These are phyloP conservation scores for Chloromonas sp. DNA, from an alignment of 163 green algal species.

Conservation along the genomic window DNA sequence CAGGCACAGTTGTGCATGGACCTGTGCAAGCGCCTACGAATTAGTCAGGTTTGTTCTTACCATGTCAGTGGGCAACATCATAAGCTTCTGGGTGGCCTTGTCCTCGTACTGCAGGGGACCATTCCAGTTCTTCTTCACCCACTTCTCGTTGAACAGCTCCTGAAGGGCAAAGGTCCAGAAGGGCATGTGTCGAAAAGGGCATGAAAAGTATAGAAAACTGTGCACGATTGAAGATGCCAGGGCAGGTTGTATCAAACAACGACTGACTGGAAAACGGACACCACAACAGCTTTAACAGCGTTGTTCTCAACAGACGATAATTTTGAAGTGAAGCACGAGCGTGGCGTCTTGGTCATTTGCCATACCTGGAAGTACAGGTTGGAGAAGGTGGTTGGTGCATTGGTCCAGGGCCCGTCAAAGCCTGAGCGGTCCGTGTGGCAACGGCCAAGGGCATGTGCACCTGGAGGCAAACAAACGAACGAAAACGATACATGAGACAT, in stretches of 20 bases:
- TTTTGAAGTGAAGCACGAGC: too few relatives aligned
- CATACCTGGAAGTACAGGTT: constrained; percentile 71
- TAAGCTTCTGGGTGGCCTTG: constrained; percentile 57
- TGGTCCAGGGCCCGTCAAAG: constrained; percentile 70
- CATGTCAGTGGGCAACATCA: constrained; percentile 83
- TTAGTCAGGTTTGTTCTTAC: constrained; percentile 4
- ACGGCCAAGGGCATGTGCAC: constrained; percentile 58
- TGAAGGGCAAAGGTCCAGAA: not conserved
- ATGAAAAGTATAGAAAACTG: too few relatives aligned
- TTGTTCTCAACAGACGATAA: too few relatives aligned
- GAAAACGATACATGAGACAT: too few relatives aligned
- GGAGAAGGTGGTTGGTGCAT: constrained; percentile 80
- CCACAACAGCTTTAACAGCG: too few relatives aligned
- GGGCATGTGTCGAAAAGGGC: too few relatives aligned
- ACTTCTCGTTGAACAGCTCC: constrained; percentile 28
- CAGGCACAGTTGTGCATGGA: not conserved
- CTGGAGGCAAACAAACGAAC: not conserved
- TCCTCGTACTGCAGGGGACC: constrained; percentile 83
- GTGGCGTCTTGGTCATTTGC: too few relatives aligned
- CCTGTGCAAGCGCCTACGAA: not conserved
- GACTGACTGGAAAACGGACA: too few relatives aligned
- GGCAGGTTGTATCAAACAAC: too few relatives aligned
- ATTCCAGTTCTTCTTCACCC: constrained; percentile 72
- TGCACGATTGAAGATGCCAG: too few relatives aligned
- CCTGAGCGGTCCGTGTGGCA: constrained; percentile 80